phyloP scores from a whole-genome alignment of 2,329 filamentous ascomycete species.

The Parafenestella ontariensis region DNA sequence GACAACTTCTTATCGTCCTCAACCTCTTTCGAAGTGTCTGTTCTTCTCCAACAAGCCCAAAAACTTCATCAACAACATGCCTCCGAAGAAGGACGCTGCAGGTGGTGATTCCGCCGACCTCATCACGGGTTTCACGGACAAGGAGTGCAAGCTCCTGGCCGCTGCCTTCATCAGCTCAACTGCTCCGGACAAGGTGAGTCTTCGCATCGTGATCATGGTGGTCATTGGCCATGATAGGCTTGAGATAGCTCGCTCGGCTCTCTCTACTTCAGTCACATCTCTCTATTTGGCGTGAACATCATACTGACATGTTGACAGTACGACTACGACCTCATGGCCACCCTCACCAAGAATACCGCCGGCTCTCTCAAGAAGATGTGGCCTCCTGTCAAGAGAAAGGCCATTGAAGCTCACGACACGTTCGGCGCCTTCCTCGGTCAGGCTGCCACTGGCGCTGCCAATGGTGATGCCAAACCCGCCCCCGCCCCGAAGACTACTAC shows the following conservation, averaged over 20 bases:
- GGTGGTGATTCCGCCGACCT: conserved; percentile 5
- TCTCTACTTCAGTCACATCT: neutral
- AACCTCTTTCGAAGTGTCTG: neutral
- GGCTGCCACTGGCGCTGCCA: neutral
- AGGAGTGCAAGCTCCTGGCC: conserved; percentile 39
- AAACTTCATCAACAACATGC: conserved; percentile 20
- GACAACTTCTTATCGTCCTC: neutral
- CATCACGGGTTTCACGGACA: conserved; percentile 29
- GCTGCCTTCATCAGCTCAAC: conserved; percentile 38
- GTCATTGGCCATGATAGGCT: neutral
- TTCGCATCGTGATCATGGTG: neutral
- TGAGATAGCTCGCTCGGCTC: neutral
- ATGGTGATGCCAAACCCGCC: conserved; percentile 3
- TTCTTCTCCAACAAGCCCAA: neutral
- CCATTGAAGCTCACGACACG: conserved; percentile 26
- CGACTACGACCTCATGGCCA: conserved; percentile 39
- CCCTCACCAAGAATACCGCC: conserved; percentile 36
- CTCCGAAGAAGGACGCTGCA: conserved; percentile 35
- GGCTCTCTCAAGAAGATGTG: conserved; percentile 45
- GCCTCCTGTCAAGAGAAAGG: conserved; percentile 43
- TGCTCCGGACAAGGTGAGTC: conserved; percentile 37
- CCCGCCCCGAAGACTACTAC: conserved; percentile 12
- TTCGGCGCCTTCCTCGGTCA: conserved; percentile 33
- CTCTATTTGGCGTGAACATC: neutral
- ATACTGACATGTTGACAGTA: conserved; percentile 21